phyloP scores from a whole-genome alignment of 2,329 filamentous ascomycete species.

The Chrysoporthe cubensis region DNA sequence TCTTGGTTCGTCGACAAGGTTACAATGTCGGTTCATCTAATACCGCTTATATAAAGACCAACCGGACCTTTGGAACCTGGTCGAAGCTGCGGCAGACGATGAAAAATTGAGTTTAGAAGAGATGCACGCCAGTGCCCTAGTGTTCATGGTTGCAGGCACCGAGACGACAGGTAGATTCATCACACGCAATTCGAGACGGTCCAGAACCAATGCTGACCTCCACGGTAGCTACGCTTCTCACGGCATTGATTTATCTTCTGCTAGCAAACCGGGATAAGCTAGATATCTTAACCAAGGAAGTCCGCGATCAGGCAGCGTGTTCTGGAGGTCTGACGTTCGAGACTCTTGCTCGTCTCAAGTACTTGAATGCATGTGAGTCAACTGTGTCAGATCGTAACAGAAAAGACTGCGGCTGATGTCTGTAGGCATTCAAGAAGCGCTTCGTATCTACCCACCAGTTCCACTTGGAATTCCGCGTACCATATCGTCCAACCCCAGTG shows the following conservation, averaged over 20 bases:
- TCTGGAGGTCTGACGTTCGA: background rate
- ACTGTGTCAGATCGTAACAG: too few species aligned
- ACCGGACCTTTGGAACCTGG: constrained; percentile 15
- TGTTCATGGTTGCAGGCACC: constrained; percentile 21
- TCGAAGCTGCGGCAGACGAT: background rate
- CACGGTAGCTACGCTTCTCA: constrained; percentile 14
- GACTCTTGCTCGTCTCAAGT: constrained; percentile 17
- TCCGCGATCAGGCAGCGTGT: constrained; percentile 2
- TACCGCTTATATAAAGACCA: background rate
- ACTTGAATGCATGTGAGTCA: constrained; percentile 22
- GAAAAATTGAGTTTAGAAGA: constrained; percentile 4
- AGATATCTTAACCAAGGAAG: constrained; percentile 3
- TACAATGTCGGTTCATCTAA: background rate
- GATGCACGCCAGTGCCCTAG: constrained; percentile 12
- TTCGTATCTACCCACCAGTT: constrained; percentile 41
- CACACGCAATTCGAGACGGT: background rate
- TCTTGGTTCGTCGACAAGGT: too few species aligned
- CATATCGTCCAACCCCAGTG: constrained; percentile 32
- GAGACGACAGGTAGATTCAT: constrained; percentile 23
- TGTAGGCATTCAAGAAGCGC: constrained; percentile 36
- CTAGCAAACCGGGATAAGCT: constrained; percentile 1
- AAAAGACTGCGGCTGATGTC: background rate
- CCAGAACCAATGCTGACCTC: background rate
- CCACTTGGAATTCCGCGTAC: constrained; percentile 35
- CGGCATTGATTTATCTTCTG: constrained; percentile 15